Percentiles rank a stretch among this genome's conserved stretches.
Conservation (phyloP, 208 protist genomes). For the Trypanosoma boissoni region DNA sequence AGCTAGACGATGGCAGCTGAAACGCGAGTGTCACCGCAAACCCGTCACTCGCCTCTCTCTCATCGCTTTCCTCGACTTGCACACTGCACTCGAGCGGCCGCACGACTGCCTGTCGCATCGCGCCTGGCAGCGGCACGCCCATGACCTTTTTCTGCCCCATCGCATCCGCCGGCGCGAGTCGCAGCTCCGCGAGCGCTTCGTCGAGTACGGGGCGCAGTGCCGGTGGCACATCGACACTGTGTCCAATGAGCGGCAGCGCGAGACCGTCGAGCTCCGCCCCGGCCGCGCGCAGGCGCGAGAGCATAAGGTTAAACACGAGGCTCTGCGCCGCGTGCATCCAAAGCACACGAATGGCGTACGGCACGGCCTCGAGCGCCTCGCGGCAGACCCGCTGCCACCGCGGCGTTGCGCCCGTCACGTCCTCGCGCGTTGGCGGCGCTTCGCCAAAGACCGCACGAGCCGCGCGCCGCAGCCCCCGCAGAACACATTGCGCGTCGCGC, state of each 20-base stretch:
- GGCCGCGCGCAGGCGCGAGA: slow-evolving; percentile 28
- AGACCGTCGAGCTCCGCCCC: not conserved
- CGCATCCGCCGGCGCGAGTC: slow-evolving; percentile 9
- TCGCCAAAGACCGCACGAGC: too few species aligned
- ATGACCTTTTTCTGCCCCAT: slow-evolving; percentile 51
- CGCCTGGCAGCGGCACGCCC: slow-evolving; percentile 63
- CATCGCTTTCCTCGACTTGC: not conserved
- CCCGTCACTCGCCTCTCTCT: not conserved
- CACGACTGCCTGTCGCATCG: slow-evolving; percentile 49
- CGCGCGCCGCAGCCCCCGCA: slow-evolving; percentile 51
- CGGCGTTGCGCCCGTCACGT: slow-evolving; percentile 34
- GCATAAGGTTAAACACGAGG: slow-evolving; percentile 69
- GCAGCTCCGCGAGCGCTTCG: slow-evolving; percentile 11
- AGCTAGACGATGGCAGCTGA: slow-evolving; percentile 69
- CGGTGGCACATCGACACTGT: slow-evolving; percentile 10
- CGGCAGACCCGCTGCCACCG: slow-evolving; percentile 64
- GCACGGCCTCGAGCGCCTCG: slow-evolving; percentile 50
- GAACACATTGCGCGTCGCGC: slow-evolving; percentile 65
- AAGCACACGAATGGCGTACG: slow-evolving; percentile 56
- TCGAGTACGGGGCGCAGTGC: slow-evolving; percentile 4
- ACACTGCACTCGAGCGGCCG: slow-evolving; percentile 17
- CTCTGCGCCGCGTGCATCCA: slow-evolving; percentile 84
- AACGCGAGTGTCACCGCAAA: slow-evolving; percentile 42
- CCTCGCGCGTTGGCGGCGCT: slow-evolving; percentile 23
- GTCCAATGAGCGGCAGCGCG: slow-evolving; percentile 12